These are phyloP conservation scores for Phanerochaete sordida DNA, from an alignment of 768 basidiomycete species.

Conservation along the genomic window DNA sequence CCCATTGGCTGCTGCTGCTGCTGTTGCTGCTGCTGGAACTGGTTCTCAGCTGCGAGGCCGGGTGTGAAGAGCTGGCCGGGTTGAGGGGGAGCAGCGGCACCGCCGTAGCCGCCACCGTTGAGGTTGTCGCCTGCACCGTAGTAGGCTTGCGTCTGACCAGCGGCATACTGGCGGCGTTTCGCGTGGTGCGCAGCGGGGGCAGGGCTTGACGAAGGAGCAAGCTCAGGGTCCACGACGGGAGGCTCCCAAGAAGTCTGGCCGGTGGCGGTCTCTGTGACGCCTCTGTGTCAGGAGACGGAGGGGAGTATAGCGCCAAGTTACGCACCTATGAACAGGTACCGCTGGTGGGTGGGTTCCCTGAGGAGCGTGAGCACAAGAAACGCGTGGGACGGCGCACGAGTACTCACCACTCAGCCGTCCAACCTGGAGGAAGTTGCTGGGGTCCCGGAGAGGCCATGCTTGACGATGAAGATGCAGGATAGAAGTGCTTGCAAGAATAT, in stretches of 20 bases:
- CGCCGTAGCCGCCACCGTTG: background rate
- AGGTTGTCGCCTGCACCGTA: conserved; percentile 50
- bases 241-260: conserved; percentile 89
- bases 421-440: conserved; percentile 86
- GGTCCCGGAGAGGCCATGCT: conserved; percentile 43
- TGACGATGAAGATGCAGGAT: background rate
- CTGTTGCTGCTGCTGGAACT: conserved; percentile 63
- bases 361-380: conserved; percentile 11
- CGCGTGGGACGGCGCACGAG: background rate
- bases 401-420: conserved; percentile 87
- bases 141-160: conserved; percentile 90
- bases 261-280: conserved; percentile 67
- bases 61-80: conserved; percentile 80
- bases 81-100: conserved; percentile 33
- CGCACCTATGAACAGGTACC: conserved; percentile 88
- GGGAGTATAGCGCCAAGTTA: conserved; percentile 3
- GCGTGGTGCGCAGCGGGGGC: conserved; percentile 38
- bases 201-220: conserved; percentile 41
- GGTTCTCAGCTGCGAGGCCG: conserved; percentile 68
- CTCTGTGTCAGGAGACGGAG: conserved; percentile 6
- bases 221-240: conserved; percentile 42
- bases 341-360: conserved; percentile 79
- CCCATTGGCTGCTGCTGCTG: conserved; percentile 35
- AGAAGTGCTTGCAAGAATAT: background rate
- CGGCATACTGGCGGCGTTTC: conserved; percentile 91